These are phyloP conservation scores for Handroanthus guayacan DNA, from an alignment of 257 asterid genomes.

Conservation along the genomic window DNA sequence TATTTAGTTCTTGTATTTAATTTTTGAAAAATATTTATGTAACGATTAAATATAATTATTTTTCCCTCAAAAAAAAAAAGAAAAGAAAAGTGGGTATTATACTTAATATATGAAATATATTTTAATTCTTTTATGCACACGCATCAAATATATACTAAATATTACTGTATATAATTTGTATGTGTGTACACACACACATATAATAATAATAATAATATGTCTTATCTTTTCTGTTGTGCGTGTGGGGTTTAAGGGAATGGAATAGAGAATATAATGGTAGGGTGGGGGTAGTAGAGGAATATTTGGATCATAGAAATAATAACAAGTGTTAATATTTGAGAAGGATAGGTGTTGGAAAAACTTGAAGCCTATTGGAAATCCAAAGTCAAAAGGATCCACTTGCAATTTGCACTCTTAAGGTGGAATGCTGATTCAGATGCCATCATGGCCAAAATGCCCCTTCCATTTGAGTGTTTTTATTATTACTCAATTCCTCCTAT, in stretches of 20 bases:
- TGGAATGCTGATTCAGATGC: conserved; percentile 40
- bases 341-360: background rate
- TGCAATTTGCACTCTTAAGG: background rate
- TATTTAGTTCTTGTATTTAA: too few relatives aligned
- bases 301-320: background rate
- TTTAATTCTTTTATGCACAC: too few relatives aligned
- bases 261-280: conserved; percentile 1
- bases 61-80: too few relatives aligned
- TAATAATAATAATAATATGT: too few relatives aligned
- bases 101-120: too few relatives aligned
- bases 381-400: conserved; percentile 41
- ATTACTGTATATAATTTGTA: background rate
- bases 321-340: background rate
- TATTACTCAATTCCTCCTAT: too few relatives aligned
- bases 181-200: background rate
- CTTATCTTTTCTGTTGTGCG: background rate
- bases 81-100: too few relatives aligned
- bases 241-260: conserved; percentile 19
- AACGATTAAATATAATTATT: too few relatives aligned
- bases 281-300: background rate
- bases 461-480: background rate
- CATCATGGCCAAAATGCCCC: conserved; percentile 24
- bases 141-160: background rate
- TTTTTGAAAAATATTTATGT: too few relatives aligned
- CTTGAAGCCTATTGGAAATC: background rate